Evolutionary conservation across 768 basidiomycete species (phyloP), one percentile per base, ranked within the genome.

Genomic region (Collybiopsis luxurians): DNA sequence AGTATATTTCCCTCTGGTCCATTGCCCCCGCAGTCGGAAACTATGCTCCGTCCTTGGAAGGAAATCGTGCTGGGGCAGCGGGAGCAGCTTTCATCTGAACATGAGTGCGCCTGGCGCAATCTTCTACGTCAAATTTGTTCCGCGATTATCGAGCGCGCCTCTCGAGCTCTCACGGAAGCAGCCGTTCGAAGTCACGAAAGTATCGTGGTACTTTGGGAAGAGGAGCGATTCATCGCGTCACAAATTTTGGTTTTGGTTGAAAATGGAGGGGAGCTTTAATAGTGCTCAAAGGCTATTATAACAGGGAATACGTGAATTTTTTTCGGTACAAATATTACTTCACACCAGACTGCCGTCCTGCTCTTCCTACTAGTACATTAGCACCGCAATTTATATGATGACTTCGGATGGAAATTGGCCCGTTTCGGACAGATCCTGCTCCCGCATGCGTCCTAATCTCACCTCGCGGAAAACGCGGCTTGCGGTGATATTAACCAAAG

Each of bases 121-220:
- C 74, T 70, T n/a, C 65, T 80, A 21, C 54, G 63, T 4, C 48
- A 60, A 28, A 62, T 82, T 19, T 84, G 85, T 60, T 58, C 70
- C 13, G 61, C 61, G 11, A 46, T 82, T 12, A 66, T 70, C 11
- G 51, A 62, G 55, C 71, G 76, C 48, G 75, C 75, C 23, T 57
- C 66, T 54, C 59, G 52, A 44, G 49, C 34, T 55, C 70, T 39
- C 31, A 28, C 49, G 24, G 21, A n/a, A 23, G 17, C 60, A 55
- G 57, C 49, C 59, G 11, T 36, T 24, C 11, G 74, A 73, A 71
- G 70, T 71, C 43, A 66, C 39, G 60, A n/a, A 58, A 77, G 72
- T 46, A 73, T 89, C n/a, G 64, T 55, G 53, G 62, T 63, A 2
- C 67, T 92, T 17, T 90, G 88, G 88, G 60, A 61, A 36, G 90